These are phyloP conservation scores for Apiospora kogelbergensis DNA, from an alignment of 2,329 filamentous ascomycete species.

Conservation along the genomic window DNA sequence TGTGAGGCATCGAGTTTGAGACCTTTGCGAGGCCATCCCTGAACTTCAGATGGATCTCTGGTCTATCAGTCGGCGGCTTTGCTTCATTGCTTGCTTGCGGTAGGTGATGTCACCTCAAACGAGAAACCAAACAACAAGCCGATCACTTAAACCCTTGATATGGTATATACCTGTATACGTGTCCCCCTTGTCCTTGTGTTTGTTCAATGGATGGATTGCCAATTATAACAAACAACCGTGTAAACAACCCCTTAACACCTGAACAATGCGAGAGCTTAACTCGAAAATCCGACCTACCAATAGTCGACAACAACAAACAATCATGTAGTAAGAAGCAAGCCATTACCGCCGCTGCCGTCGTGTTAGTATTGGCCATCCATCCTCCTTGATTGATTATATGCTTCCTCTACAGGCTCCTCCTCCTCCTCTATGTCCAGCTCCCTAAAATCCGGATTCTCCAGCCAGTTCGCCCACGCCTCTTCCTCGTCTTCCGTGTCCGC, in stretches of 20 bases:
- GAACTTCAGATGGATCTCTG: not conserved
- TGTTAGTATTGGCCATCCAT: not conserved
- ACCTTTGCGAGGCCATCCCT: not conserved
- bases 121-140: not conserved
- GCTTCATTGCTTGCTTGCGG: not conserved
- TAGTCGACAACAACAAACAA: not conserved
- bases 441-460: constrained; percentile 28
- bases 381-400: not conserved
- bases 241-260: not conserved
- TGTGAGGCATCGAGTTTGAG: not conserved
- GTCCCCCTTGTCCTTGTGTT: not conserved
- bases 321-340: not conserved
- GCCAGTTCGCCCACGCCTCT: constrained; percentile 32
- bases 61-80: not conserved
- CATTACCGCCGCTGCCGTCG: not conserved
- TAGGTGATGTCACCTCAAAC: not conserved
- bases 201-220: not conserved
- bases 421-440: constrained; percentile 11
- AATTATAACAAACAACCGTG: not conserved
- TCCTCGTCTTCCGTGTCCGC: constrained; percentile 21
- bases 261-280: not conserved
- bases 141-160: not conserved
- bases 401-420: constrained; percentile 4
- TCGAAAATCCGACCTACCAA: not conserved
- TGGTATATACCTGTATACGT: not conserved